Percentiles rank a stretch among this genome's conserved stretches.
phyloP scores from a whole-genome alignment of 371 early-diverging fungal genomes.

The Rhizopus microsporus region DNA sequence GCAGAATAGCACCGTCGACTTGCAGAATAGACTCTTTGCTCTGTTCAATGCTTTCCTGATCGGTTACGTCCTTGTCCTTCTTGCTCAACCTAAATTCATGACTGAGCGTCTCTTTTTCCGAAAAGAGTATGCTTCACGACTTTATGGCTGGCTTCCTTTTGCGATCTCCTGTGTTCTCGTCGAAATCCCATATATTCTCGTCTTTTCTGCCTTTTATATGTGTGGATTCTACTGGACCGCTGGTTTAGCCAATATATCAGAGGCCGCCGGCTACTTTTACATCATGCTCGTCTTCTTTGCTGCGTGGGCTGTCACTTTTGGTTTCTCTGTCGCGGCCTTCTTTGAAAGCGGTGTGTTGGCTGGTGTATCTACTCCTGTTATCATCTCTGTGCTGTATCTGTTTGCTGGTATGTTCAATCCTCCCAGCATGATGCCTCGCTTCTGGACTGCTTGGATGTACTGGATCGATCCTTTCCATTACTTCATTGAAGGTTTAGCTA shows the following conservation, averaged over 20 bases:
- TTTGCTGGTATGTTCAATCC: slow-evolving; percentile 68
- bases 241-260: slow-evolving; percentile 48
- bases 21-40: slow-evolving; percentile 74
- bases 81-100: slow-evolving; percentile 71
- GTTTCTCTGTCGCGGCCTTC: slow-evolving; percentile 64
- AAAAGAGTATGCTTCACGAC: slow-evolving; percentile 64
- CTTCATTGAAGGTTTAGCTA: slow-evolving; percentile 64
- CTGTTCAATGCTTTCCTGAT: slow-evolving; percentile 71
- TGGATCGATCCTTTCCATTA: slow-evolving; percentile 71
- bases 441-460: slow-evolving; percentile 75
- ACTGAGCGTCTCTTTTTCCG: slow-evolving; percentile 62
- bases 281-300: slow-evolving; percentile 51
- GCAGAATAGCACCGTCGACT: slow-evolving; percentile 54
- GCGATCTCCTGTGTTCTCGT: slow-evolving; percentile 45
- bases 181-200: slow-evolving; percentile 55
- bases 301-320: slow-evolving; percentile 61
- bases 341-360: slow-evolving; percentile 60
- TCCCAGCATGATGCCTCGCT: slow-evolving; percentile 55
- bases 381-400: slow-evolving; percentile 58
- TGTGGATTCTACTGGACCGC: slow-evolving; percentile 65
- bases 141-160: slow-evolving; percentile 67
- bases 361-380: slow-evolving; percentile 61
- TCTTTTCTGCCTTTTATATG: slow-evolving; percentile 51
- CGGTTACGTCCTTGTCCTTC: slow-evolving; percentile 67
- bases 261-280: slow-evolving; percentile 56